Percentiles rank a stretch among this genome's conserved stretches.
Conservation (phyloP, 257 asterid species). For the Penstemon barbatus region DNA sequence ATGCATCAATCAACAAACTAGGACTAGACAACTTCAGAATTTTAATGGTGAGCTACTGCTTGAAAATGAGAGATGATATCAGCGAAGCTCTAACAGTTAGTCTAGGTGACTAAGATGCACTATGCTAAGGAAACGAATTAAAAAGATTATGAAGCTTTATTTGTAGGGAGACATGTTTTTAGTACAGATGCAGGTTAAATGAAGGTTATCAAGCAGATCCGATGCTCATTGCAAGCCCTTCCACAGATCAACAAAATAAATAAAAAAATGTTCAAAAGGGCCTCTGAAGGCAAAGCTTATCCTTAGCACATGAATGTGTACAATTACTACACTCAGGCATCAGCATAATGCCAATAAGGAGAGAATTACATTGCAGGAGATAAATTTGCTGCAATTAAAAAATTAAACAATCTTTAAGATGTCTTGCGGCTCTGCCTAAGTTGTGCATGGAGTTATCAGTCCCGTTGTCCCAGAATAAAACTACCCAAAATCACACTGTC, state of each 20-base stretch:
- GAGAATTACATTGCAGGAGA: too few relatives aligned
- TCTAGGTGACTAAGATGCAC: constrained; percentile 27
- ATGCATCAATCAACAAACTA: constrained; percentile 5
- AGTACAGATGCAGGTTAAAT: not conserved
- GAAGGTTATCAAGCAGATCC: not conserved
- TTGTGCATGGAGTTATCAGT: too few relatives aligned
- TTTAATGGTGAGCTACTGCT: constrained; percentile 46
- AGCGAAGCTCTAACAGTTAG: constrained; percentile 43
- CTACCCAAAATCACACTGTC: too few relatives aligned
- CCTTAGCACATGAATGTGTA: not conserved
- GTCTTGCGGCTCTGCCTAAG: too few relatives aligned
- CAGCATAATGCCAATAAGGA: not conserved
- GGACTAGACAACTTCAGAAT: not conserved
- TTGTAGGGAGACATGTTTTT: not conserved
- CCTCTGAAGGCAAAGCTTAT: not conserved
- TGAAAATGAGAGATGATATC: constrained; percentile 43
- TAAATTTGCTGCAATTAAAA: too few relatives aligned
- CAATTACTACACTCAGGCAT: not conserved
- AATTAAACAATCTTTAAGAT: too few relatives aligned
- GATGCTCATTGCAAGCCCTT: not conserved
- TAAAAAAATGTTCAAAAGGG: not conserved
- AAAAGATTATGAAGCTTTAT: not conserved
- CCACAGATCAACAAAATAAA: not conserved
- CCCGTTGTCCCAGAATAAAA: too few relatives aligned
- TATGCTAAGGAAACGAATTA: not conserved